A percentile compares a stretch with the other conserved stretches of the same genome.
Evolutionary conservation across 306 rosid genomes (phyloP).

Genomic region (Vicia villosa): DNA sequence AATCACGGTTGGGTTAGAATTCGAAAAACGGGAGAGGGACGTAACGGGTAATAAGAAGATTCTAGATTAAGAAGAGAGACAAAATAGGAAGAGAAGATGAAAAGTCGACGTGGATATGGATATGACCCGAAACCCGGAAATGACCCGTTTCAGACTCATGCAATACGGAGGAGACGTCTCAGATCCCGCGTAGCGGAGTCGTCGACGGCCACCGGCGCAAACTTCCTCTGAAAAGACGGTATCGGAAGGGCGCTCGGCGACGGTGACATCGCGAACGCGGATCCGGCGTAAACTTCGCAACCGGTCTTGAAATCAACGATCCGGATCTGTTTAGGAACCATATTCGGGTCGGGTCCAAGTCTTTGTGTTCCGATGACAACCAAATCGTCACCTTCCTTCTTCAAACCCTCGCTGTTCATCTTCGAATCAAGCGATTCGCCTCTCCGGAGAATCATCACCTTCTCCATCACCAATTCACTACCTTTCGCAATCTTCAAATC

Average conservation of each 20-base stretch:
- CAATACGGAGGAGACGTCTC: constrained; percentile 84
- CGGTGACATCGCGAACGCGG: constrained; percentile 79
- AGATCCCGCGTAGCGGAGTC: constrained; percentile 86
- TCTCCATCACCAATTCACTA: constrained; percentile 53
- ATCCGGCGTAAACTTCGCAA: constrained; percentile 74
- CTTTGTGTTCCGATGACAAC: constrained; percentile 57
- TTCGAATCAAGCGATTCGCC: constrained; percentile 75
- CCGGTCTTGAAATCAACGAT: constrained; percentile 39
- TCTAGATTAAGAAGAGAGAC: constrained; percentile 15
- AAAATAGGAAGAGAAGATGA: neutral
- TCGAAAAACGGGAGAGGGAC: constrained; percentile 31
- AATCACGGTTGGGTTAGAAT: constrained; percentile 60
- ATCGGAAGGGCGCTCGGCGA: constrained; percentile 83
- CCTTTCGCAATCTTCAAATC: constrained; percentile 47
- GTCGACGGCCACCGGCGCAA: constrained; percentile 39
- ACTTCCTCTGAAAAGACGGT: constrained; percentile 76
- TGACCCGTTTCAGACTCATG: constrained; percentile 6
- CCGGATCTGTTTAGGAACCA: constrained; percentile 51
- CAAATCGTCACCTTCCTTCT: constrained; percentile 49
- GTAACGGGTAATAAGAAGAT: constrained; percentile 28
- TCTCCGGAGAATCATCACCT: constrained; percentile 71
- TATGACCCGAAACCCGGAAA: constrained; percentile 18
- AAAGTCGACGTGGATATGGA: neutral
- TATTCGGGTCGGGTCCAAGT: constrained; percentile 58
- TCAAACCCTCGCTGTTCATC: constrained; percentile 45